These are phyloP conservation scores for barrel medic (Medicago truncatula) DNA, from an alignment of 306 rosid genomes.

Conservation along the genomic window DNA sequence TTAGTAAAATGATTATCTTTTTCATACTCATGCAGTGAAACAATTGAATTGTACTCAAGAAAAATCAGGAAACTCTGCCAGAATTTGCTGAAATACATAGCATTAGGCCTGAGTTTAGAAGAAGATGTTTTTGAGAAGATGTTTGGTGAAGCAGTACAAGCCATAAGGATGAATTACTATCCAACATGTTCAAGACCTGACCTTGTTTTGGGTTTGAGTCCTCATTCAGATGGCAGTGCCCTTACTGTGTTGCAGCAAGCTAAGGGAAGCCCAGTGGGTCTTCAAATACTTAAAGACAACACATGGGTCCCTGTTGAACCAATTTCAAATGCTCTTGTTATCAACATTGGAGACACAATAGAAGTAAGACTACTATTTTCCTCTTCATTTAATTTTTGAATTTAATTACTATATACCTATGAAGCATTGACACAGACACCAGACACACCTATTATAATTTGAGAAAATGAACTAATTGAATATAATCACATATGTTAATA, in stretches of 20 bases:
- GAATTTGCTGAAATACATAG: slow-evolving; percentile 67
- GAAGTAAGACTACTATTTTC: slow-evolving; percentile 63
- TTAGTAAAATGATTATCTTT: background rate
- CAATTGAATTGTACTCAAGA: slow-evolving; percentile 76
- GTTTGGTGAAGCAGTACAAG: slow-evolving; percentile 93
- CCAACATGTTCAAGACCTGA: slow-evolving; percentile 98
- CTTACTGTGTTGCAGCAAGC: slow-evolving; percentile 93
- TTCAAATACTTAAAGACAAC: slow-evolving; percentile 76
- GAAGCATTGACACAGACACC: too few relatives aligned
- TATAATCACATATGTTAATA: too few relatives aligned
- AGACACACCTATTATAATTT: too few relatives aligned
- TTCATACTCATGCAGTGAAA: slow-evolving; percentile 61
- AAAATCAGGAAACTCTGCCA: slow-evolving; percentile 72
- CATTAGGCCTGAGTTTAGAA: slow-evolving; percentile 65
- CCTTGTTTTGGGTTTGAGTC: slow-evolving; percentile 95
- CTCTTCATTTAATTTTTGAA: background rate
- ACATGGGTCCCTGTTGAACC: slow-evolving; percentile 84
- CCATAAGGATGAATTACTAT: slow-evolving; percentile 93
- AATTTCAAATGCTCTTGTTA: slow-evolving; percentile 82
- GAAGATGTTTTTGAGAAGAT: slow-evolving; percentile 62
- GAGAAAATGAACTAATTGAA: too few relatives aligned
- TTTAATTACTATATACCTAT: too few relatives aligned
- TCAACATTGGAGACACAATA: slow-evolving; percentile 91
- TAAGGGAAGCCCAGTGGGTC: slow-evolving; percentile 79
- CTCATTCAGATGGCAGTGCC: slow-evolving; percentile 99